Conservation (phyloP, 169 alveolate species). For the Plasmodium chabaudi region DNA sequence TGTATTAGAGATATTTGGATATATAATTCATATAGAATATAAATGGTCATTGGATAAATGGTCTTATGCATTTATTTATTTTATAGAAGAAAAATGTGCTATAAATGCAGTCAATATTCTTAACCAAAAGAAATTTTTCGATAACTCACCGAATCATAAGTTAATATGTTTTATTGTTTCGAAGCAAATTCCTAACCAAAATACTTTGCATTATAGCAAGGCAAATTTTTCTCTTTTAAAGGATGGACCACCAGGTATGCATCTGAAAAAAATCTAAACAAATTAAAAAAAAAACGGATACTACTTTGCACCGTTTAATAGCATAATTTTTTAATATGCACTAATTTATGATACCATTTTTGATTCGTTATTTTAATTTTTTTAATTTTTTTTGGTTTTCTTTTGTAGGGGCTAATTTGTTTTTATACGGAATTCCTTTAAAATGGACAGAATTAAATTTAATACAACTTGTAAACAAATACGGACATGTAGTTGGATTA, state of each 20-base stretch:
- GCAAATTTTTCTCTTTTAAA: conserved; percentile 83
- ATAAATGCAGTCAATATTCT: conserved; percentile 79
- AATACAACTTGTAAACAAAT: conserved; percentile 81
- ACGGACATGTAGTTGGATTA: conserved; percentile 84
- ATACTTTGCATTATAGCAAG: conserved; percentile 73
- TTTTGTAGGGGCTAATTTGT: conserved; percentile 80
- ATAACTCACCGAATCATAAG: conserved; percentile 81
- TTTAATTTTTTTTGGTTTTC: conserved; percentile 7
- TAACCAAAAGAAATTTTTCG: conserved; percentile 78
- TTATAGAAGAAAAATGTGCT: conserved; percentile 80
- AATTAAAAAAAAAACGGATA: not conserved
- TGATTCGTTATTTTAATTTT: not conserved
- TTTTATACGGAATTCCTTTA: conserved; percentile 82
- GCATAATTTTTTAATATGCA: not conserved
- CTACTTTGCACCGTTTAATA: not conserved
- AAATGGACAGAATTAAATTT: conserved; percentile 83
- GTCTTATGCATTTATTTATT: conserved; percentile 82
- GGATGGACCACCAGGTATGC: conserved; percentile 86
- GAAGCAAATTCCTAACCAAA: conserved; percentile 79
- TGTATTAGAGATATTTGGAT: conserved; percentile 75
- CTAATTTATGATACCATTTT: not conserved
- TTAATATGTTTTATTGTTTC: conserved; percentile 80
- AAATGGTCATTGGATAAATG: conserved; percentile 81
- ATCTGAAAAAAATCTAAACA: too few relatives aligned
- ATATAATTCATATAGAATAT: conserved; percentile 77